Base-by-base conservation (phyloP, 495 filamentous ascomycete species). In the Hypoxylon fuscum region DNA sequence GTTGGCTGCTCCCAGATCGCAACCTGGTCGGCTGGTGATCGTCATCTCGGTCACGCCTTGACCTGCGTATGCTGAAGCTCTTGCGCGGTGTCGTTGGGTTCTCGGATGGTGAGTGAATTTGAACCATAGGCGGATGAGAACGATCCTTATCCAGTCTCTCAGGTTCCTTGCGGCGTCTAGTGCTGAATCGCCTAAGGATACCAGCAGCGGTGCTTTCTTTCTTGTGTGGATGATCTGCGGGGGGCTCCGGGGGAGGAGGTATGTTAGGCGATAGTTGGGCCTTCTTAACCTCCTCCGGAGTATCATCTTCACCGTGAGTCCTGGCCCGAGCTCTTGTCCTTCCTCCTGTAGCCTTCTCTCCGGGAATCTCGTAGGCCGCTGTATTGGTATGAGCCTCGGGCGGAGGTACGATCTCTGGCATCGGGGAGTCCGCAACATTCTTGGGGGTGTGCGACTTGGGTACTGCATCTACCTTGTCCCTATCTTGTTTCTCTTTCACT, bases 221-320 rank as follows among this genome's bases (percentile, higher is more conserved):
- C 76, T 90, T 93, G 27, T 75, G 76, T 0, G 87, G 82, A 14
- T 83, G 85, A 43, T 92, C 90, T 3, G 84, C 78, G 1, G 80
- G 80, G 0, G 84, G 76, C 11, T 83, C 80, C 72, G 69, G 87
- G 80, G 56, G 80, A 38, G 27, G 32, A 35, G 57, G 67, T 17
- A 47, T 41, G 31, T 55, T 80, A 68, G 50, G 83, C 72, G 66
- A 90, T 63, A 71, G 67, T 9, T 92, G 87, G 14, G 89, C 74
- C 67, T 88, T 89, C 74, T 92, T 91, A 75, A 91, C 77, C 2
- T 82, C 83, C 45, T 95, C 90, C 2, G 86, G 79, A 12, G 93
- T 83, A 29, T 99, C 96, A 60, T 98, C 95, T 74, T 98, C 95
- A 37, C 95, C 96, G 69, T 98, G 96, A 0, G 95, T 98, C 53